phyloP scores from a whole-genome alignment of 345 rosid species.

The Ricinus communis region DNA sequence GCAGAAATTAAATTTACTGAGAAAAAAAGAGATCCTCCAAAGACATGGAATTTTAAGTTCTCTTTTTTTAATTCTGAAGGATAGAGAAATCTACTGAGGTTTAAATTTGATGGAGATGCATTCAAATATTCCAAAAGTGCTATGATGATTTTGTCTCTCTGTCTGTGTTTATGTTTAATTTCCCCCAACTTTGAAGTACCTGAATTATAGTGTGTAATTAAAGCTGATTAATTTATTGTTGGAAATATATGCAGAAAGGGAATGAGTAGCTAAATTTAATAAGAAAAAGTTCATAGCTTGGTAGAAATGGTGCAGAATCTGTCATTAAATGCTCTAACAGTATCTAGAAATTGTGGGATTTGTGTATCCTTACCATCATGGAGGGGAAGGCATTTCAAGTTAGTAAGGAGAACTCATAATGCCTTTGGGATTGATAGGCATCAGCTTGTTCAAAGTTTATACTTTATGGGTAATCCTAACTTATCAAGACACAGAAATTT shows the following conservation, averaged over 20 bases:
- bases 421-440: constrained; percentile 32
- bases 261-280: not conserved
- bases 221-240: no score
- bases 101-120: no score
- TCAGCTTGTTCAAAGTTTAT: constrained; percentile 33
- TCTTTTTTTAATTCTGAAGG: no score
- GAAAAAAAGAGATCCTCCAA: no score
- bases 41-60: no score
- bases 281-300: constrained; percentile 15
- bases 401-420: constrained; percentile 28
- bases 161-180: no score
- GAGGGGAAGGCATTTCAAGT: constrained; percentile 42
- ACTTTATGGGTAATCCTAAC: constrained; percentile 29
- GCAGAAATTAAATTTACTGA: no score
- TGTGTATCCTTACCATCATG: constrained; percentile 32
- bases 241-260: constrained; percentile 9
- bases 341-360: constrained; percentile 44
- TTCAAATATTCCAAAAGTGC: no score
- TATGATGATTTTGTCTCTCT: no score
- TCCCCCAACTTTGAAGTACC: no score
- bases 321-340: constrained; percentile 48
- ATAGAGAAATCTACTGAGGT: no score
- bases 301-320: constrained; percentile 50
- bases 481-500: constrained; percentile 36
- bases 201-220: no score